phyloP scores from a whole-genome alignment of 208 protist species.

The Leishmania turanica region DNA sequence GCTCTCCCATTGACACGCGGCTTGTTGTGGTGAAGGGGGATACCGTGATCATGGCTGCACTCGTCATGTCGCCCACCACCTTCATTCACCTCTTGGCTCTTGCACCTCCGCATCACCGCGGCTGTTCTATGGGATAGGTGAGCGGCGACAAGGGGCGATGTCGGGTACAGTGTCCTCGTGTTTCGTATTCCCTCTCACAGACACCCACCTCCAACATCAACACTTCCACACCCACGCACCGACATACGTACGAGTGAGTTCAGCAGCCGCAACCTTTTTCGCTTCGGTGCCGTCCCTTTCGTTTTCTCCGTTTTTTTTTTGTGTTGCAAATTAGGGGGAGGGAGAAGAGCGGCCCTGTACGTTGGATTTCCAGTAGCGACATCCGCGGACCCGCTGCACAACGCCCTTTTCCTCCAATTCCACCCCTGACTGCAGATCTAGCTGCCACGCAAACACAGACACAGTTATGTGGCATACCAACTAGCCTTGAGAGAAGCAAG shows the following conservation, averaged over 20 bases:
- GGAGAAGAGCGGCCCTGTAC: neutral
- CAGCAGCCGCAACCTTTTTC: neutral
- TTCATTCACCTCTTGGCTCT: neutral
- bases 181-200: neutral
- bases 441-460: neutral
- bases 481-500: neutral
- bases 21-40: neutral
- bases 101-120: neutral
- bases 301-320: neutral
- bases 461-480: neutral
- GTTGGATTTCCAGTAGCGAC: neutral
- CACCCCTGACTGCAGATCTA: neutral
- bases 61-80: neutral
- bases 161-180: neutral
- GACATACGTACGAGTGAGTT: neutral
- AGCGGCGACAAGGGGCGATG: neutral
- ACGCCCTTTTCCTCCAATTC: neutral
- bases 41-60: neutral
- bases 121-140: neutral
- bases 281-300: neutral
- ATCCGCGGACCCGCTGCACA: neutral
- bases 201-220: neutral
- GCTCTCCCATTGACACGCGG: neutral
- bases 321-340: neutral
- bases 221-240: neutral